Base-by-base conservation (phyloP, 371 early-diverging fungal species). In the Mucor saturninus region DNA sequence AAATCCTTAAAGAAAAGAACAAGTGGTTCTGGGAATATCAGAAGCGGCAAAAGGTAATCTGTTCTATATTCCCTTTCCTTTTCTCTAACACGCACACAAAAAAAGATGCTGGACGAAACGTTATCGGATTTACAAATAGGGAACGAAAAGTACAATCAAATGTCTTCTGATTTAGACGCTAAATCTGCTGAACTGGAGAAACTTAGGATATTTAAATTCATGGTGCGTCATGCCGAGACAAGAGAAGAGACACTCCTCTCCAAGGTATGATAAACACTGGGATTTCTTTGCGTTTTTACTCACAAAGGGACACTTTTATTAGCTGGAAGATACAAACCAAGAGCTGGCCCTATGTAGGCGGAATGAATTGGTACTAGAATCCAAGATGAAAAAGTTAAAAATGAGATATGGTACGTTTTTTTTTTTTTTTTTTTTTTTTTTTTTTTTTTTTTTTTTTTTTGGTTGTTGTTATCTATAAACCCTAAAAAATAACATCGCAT, bases 291-390 rank as follows among this genome's bases (percentile, higher is more conserved):
- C 35, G 10, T 54, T 51, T 14, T 9, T n/a, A n/a, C 13, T 42
- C 10, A 30, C 3, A 45, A 48, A 28, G 5, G 6, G 4, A 43
- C n/a, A 56, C 21, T 2, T 0, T 42, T 2, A 7, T 42, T 39
- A 79, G 79, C 62, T 79, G 6, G 76, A 76, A 53, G 79, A 79
- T 46, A 54, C 72, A 29, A 72, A 76, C 45, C 79, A 79, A 62
- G 79, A 79, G 46, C 40, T 79, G 32, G 65, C 74, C 0, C 30
- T 72, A 2, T 55, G 62, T 28, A 64, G 74, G 32, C 67, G 61
- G 40, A 76, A 76, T 59, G 79, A 79, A 38, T 48, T 72, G 10
- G 43, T 66, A 1, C 50, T 75, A 49, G 75, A 75, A 56, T 68
- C 72, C 5, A 68, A 72, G 31, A 64, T 72, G n/a, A 79, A 76